These are phyloP conservation scores for Pichia deserticola DNA, from an alignment of 805 yeast genomes.

Conservation along the genomic window DNA sequence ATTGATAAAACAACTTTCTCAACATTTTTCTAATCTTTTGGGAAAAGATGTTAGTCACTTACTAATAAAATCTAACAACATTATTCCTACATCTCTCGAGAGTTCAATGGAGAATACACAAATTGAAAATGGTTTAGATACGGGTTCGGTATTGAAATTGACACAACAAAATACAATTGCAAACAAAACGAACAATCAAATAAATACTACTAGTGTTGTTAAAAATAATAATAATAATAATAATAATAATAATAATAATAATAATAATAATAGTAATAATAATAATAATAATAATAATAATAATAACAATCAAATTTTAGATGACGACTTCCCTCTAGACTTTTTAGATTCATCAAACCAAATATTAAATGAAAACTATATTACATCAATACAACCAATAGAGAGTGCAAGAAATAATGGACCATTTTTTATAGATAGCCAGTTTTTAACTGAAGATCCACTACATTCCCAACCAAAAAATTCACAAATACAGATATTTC, in stretches of 20 bases:
- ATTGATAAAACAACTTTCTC: slow-evolving; percentile 46
- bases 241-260: neutral
- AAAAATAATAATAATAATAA: too few relatives aligned
- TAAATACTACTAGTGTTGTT: neutral
- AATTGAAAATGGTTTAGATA: too few relatives aligned
- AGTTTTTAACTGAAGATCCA: neutral
- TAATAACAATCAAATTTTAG: neutral
- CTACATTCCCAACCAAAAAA: neutral
- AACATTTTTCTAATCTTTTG: slow-evolving; percentile 14
- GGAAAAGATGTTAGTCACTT: slow-evolving; percentile 8
- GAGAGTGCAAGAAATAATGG: neutral
- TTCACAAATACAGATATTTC: neutral
- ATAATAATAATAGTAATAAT: neutral
- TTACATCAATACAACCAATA: neutral
- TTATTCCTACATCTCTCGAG: neutral
- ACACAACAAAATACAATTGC: neutral
- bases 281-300: neutral
- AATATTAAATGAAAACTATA: neutral
- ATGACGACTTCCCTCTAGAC: slow-evolving; percentile 9
- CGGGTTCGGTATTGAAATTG: too few relatives aligned
- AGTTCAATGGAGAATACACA: too few relatives aligned
- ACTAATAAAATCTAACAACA: slow-evolving; percentile 3
- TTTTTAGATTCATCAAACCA: slow-evolving; percentile 1
- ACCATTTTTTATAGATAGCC: neutral
- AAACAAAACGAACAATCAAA: neutral